Percentiles rank a stretch among this genome's conserved stretches.
Conservation (phyloP, 1,284 basidiomycete species). For the Wallemia hederae region DNA sequence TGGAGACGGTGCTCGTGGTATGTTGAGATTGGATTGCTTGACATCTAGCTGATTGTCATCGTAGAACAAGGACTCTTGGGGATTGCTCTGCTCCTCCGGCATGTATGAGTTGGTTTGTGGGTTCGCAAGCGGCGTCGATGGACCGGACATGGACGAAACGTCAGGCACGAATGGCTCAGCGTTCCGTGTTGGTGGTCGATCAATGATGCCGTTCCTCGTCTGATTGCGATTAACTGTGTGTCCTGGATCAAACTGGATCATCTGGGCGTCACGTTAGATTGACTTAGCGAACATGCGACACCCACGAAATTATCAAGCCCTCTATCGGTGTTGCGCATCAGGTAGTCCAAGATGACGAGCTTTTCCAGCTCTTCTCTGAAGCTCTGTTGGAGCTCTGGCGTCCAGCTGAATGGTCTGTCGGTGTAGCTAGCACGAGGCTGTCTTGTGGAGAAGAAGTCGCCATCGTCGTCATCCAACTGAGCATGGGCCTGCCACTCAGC, state of each 20-base stretch:
- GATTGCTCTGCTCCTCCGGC: constrained; percentile 4
- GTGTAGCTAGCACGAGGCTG: background rate
- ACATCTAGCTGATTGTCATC: background rate
- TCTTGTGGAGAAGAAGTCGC: constrained; percentile 10
- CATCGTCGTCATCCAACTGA: constrained; percentile 15
- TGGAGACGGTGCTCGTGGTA: constrained; percentile 2
- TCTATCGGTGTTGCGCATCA: constrained; percentile 49
- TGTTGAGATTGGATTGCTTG: background rate
- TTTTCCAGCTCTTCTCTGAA: constrained; percentile 69
- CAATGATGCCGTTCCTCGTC: constrained; percentile 32
- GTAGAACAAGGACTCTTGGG: constrained; percentile 2
- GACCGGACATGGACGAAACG: constrained; percentile 17
- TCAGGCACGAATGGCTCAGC: constrained; percentile 31
- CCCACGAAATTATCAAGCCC: constrained; percentile 18
- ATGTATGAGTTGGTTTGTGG: constrained; percentile 1
- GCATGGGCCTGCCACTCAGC: constrained; percentile 8
- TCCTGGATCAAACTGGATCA: constrained; percentile 54
- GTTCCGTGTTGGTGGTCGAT: constrained; percentile 38
- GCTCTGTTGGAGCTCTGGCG: constrained; percentile 35
- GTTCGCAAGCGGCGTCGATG: constrained; percentile 2
- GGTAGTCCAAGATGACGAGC: constrained; percentile 58
- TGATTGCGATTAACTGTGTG: constrained; percentile 20
- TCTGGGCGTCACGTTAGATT: constrained; percentile 16
- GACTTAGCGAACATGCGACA: constrained; percentile 5
- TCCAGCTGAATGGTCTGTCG: constrained; percentile 45